Base-by-base conservation (phyloP, 2,329 filamentous ascomycete species). In the Apiospora saccharicola region DNA sequence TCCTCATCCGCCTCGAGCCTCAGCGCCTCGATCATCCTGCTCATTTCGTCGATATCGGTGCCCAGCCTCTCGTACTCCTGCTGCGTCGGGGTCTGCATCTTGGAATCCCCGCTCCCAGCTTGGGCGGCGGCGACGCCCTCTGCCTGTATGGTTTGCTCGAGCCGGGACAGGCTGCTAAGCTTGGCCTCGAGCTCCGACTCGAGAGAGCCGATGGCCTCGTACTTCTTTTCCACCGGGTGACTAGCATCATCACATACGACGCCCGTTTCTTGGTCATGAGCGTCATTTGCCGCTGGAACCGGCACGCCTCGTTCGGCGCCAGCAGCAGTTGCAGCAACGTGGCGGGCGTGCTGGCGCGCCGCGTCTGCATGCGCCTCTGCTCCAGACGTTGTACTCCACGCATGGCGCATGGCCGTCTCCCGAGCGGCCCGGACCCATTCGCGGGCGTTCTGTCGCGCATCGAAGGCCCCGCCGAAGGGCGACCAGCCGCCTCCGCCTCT, bases 1-100 rank as follows among this genome's bases (percentile, higher is more conserved):
- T 84, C 82, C 76, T 84, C 86, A 70, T 89, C 86, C 1, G 83
- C 86, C 77, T 86, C 83, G 7, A 86, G 73, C 73, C 81, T 78
- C 71, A 87, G 72, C 71, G 74, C 71, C 70, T 84, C 81, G 24
- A 71, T 24, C 51, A 26, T 22, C 43, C 47, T 47, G 2, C 61
- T 67, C 37, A 80, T 70, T 16, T 49, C 53, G 10, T 75, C 74
- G 37, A 87, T 75, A 67, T 80, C 79, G 16, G 75, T 73, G 57
- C 81, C 81, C 71, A 89, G 75, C 44, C 30, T 70, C 47, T 76
- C 73, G 6, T 75, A 71, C 47, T 73, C 71, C 14, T 43, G 49
- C 71, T 73, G 72, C 44, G 70, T 46, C 69, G 72, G 71, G 37
- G 41, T 70, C 61, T 68, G 68, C 14, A 0, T 46, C 44, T 73